Base-by-base conservation (phyloP, 2,329 filamentous ascomycete genomes). In the Pestalotiopsis sp. region DNA sequence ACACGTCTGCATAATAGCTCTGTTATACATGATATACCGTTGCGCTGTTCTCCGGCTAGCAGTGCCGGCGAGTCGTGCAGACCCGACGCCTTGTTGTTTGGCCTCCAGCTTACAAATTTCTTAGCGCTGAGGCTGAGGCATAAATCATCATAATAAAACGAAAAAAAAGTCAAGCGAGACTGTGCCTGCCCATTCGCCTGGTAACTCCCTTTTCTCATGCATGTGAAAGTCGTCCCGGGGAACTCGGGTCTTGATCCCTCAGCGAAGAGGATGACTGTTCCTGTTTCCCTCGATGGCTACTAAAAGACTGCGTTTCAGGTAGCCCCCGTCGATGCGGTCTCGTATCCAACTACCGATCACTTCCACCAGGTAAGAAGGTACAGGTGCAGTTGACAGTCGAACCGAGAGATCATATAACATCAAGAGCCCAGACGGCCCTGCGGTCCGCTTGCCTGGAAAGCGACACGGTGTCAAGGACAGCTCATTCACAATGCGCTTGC, bases 391-490 rank as follows among this genome's bases (percentile, higher is more conserved):
- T n/a, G 39, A 64, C 12, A 25, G 27, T 23, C 39, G 63, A 56
- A 25, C 49, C 45, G 31, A 45, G 23, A 5, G 39, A 66, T 49
- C 20, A 36, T 52, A 49, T 41, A 31, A 66, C 20, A 31, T 31
- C 52, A 41, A 12, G 13, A 20, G 27, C 17, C 23, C 20, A 2
- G n/a, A n/a, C 68, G 68, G 68, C 27, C 58, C 61, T 49, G 52
- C 68, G 68, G 68, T 61, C 68, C 68, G 56, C 45, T 11, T 59
- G 36, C 68, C 68, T 60, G 7, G 38, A 39, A 64, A 17, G 23
- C 12, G 59, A 61, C 59, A 61, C 59, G 36, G 31, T 61, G 27
- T 36, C 38, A 11, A 64, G 45, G 66, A 68, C 38, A 49, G 60
- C 65, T 57, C 58, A 23, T n/a, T 67, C 59, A 68, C 62, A 52